Evolutionary conservation across 352 stramenopile genomes (phyloP).

Genomic region (Phytophthora crassamura): DNA sequence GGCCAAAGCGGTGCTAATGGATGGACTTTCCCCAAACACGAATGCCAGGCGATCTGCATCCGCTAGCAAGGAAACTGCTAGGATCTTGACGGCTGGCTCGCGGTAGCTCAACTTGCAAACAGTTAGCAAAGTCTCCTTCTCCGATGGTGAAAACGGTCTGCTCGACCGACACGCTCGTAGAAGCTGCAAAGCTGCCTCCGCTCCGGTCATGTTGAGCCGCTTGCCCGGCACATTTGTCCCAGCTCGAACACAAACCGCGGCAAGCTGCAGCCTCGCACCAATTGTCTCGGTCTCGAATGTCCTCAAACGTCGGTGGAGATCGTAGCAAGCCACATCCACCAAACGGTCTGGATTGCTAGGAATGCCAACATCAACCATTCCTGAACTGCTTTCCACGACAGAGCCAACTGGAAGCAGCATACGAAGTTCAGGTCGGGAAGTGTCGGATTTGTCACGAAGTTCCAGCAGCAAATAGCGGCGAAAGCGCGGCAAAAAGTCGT

Average conservation of each 20-base stretch:
- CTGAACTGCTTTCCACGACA: conserved; percentile 13
- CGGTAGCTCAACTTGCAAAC: conserved; percentile 44
- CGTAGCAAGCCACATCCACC: conserved; percentile 37
- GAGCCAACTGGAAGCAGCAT: conserved; percentile 47
- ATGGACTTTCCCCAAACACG: conserved; percentile 27
- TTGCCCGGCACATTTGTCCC: conserved; percentile 37
- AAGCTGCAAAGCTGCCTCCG: conserved; percentile 50
- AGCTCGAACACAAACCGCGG: conserved; percentile 41
- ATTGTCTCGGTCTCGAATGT: conserved; percentile 49
- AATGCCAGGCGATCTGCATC: conserved; percentile 42
- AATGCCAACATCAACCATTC: conserved; percentile 35
- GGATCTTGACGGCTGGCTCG: conserved; percentile 49
- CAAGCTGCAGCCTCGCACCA: conserved; percentile 46
- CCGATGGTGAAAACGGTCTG: conserved; percentile 35
- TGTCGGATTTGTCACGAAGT: conserved; percentile 17
- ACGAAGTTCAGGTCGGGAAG: conserved; percentile 22
- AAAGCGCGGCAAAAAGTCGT: conserved; percentile 48
- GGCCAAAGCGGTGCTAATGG: background rate
- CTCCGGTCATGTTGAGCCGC: conserved; percentile 51
- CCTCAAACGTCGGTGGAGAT: conserved; percentile 41
- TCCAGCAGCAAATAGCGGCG: conserved; percentile 45
- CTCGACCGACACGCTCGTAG: conserved; percentile 47
- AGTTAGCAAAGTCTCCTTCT: conserved; percentile 32
- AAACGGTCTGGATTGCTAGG: conserved; percentile 3
- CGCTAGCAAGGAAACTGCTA: conserved; percentile 35